phyloP scores from a whole-genome alignment of 176 grass and related monocot species.

The Thalia dealbata region DNA sequence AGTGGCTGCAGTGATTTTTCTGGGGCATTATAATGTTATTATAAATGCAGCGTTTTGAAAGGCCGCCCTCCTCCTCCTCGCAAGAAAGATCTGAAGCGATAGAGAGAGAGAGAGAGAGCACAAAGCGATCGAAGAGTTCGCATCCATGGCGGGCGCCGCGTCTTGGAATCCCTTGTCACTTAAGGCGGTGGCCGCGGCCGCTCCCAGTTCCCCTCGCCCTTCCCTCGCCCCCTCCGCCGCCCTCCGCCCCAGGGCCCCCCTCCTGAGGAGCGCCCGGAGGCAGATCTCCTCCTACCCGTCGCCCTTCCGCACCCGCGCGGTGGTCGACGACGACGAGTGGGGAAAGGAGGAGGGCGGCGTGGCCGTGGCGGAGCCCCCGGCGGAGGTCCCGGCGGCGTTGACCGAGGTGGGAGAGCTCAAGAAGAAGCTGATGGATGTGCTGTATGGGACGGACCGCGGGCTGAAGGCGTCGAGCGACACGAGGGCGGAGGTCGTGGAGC shows the following conservation, averaged over 20 bases:
- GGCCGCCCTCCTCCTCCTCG: too few relatives aligned
- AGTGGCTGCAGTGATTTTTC: neutral
- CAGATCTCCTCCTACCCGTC: neutral
- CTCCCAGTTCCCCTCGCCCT: neutral
- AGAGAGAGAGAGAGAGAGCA: too few relatives aligned
- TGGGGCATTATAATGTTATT: too few relatives aligned
- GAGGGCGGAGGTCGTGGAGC: conserved; percentile 69
- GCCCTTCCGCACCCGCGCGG: conserved; percentile 14
- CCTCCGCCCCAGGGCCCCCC: neutral
- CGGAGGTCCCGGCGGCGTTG: neutral
- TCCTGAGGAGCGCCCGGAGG: conserved; percentile 6
- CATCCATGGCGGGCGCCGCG: conserved; percentile 28
- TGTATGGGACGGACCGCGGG: conserved; percentile 83
- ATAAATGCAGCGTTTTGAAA: too few relatives aligned
- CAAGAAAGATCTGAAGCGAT: neutral
- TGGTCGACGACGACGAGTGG: conserved; percentile 72
- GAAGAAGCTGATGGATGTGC: conserved; percentile 50
- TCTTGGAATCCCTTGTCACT: conserved; percentile 38
- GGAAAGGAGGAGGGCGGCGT: conserved; percentile 41
- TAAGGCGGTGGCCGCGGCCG: neutral
- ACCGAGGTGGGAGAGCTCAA: conserved; percentile 53
- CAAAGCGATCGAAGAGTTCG: neutral
- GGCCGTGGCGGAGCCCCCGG: conserved; percentile 23
- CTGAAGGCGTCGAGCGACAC: conserved; percentile 81
- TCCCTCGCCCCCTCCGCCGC: neutral